A percentile compares a stretch with the other conserved stretches of the same genome.
Evolutionary conservation across 768 basidiomycete genomes (phyloP).

Genomic region (Leccinum obscurum): DNA sequence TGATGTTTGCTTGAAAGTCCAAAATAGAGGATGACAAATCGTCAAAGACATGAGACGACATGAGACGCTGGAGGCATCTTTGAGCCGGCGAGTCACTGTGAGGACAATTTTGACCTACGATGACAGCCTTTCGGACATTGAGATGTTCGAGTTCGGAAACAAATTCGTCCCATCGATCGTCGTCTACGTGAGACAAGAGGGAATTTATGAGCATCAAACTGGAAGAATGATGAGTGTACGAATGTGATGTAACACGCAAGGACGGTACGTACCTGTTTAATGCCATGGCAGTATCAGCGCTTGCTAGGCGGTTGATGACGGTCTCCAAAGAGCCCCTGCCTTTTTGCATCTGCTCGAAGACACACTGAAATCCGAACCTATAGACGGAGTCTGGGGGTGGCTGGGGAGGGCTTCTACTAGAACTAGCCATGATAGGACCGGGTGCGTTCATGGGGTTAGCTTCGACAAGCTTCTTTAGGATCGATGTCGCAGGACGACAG

Average conservation of each 20-base stretch:
- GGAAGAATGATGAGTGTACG: constrained; percentile 11
- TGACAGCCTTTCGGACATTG: constrained; percentile 79
- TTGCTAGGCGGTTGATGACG: constrained; percentile 76
- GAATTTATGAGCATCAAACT: constrained; percentile 93
- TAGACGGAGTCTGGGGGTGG: constrained; percentile 72
- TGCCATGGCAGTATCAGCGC: constrained; percentile 83
- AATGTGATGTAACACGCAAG: not conserved
- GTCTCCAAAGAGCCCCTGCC: constrained; percentile 73
- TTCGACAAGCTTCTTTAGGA: constrained; percentile 86
- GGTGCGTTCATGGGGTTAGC: constrained; percentile 74
- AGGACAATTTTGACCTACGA: constrained; percentile 48
- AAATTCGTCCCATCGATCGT: constrained; percentile 77
- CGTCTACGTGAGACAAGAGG: constrained; percentile 75
- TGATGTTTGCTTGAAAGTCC: constrained; percentile 85
- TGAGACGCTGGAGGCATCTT: constrained; percentile 57
- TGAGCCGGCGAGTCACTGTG: constrained; percentile 11
- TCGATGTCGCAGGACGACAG: constrained; percentile 87
- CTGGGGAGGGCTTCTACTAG: constrained; percentile 54
- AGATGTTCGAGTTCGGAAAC: constrained; percentile 70
- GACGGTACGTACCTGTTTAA: constrained; percentile 61
- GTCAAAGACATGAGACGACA: constrained; percentile 79
- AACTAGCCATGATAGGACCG: constrained; percentile 55
- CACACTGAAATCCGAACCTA: constrained; percentile 79
- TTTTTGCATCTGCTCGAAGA: constrained; percentile 80
- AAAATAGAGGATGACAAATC: constrained; percentile 82